A percentile compares a stretch with the other conserved stretches of the same genome.
Evolutionary conservation across 257 asterid species (phyloP).

Genomic region (Nyctanthes arbortristis): DNA sequence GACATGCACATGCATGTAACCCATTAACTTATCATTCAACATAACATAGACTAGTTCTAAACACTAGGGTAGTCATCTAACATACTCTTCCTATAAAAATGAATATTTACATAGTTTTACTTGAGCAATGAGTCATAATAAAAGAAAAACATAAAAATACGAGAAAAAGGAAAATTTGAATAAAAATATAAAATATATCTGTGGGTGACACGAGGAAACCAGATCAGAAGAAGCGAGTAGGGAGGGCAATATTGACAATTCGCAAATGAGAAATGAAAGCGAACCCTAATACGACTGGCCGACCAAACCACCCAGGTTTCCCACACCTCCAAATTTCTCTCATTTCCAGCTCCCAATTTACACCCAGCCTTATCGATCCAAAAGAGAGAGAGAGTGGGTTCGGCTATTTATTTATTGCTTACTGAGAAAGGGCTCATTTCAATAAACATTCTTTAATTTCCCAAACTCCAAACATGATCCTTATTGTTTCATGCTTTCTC

Average conservation of each 20-base stretch:
- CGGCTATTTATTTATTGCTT: slow-evolving; percentile 5
- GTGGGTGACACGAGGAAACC: neutral
- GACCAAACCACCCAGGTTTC: neutral
- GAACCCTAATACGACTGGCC: neutral
- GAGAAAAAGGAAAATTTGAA: too few relatives aligned
- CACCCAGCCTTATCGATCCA: neutral
- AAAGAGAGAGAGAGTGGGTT: neutral
- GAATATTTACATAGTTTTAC: neutral
- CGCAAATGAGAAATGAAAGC: too few relatives aligned
- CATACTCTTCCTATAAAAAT: too few relatives aligned
- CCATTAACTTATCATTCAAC: too few relatives aligned
- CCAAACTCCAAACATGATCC: slow-evolving; percentile 38
- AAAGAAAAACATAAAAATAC: too few relatives aligned
- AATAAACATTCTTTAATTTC: slow-evolving; percentile 35
- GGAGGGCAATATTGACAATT: too few relatives aligned
- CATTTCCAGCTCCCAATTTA: slow-evolving; percentile 27
- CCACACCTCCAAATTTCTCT: neutral
- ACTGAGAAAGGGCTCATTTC: slow-evolving; percentile 17
- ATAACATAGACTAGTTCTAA: too few relatives aligned
- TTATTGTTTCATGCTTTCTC: slow-evolving; percentile 21
- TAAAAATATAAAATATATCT: too few relatives aligned
- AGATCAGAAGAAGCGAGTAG: too few relatives aligned
- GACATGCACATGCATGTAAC: too few relatives aligned
- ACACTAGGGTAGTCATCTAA: too few relatives aligned
- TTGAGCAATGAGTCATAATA: neutral